Conservation (phyloP, 2,329 filamentous ascomycete genomes). For the Phaeosphaeriaceae sp. region DNA sequence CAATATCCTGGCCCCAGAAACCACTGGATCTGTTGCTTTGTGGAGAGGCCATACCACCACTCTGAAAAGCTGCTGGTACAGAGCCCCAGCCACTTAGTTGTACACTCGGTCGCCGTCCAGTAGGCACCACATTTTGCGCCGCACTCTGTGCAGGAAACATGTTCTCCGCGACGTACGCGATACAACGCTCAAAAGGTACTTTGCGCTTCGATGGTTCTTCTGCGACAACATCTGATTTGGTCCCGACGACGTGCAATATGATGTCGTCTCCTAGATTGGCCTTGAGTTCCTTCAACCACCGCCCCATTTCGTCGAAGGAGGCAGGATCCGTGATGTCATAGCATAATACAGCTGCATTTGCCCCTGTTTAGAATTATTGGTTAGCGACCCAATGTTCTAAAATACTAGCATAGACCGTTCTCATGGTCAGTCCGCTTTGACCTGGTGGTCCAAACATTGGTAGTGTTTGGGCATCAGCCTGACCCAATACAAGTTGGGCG, state of each 20-base stretch:
- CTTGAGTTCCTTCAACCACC: conserved; percentile 86
- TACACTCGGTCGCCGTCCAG: conserved; percentile 22
- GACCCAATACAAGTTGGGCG: not conserved
- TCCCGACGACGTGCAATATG: conserved; percentile 93
- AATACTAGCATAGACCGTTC: not conserved
- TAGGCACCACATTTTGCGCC: not conserved
- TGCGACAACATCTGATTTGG: conserved; percentile 77
- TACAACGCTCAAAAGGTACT: conserved; percentile 93
- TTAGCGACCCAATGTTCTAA: conserved; percentile 12
- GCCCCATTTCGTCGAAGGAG: conserved; percentile 90
- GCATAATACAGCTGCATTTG: conserved; percentile 91
- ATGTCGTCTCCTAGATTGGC: conserved; percentile 77
- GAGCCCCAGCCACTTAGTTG: conserved; percentile 34
- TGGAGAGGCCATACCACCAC: conserved; percentile 52
- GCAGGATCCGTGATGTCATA: conserved; percentile 89
- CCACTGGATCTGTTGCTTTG: conserved; percentile 66
- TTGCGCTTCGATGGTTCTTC: conserved; percentile 78
- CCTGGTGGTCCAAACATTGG: conserved; percentile 3
- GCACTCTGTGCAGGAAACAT: conserved; percentile 70
- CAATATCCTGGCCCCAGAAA: conserved; percentile 90
- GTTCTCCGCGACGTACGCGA: conserved; percentile 93
- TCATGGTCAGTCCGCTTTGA: not conserved
- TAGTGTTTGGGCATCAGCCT: conserved; percentile 14
- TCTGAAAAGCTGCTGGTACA: conserved; percentile 46
- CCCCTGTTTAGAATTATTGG: conserved; percentile 58